phyloP scores from a whole-genome alignment of 352 stramenopile genomes.

The Pythium volutum region DNA sequence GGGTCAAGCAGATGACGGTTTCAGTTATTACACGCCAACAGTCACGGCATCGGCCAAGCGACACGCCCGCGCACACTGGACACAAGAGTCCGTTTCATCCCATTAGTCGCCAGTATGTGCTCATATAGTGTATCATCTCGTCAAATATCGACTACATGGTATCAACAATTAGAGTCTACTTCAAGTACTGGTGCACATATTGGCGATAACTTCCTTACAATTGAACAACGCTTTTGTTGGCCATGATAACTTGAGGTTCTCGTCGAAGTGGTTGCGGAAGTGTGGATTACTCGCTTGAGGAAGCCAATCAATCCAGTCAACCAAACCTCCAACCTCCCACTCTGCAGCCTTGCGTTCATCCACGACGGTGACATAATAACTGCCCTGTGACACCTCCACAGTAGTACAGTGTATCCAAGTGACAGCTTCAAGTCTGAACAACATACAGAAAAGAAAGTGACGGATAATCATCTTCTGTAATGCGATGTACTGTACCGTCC shows the following conservation, averaged over 20 bases:
- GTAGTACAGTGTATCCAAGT: too few relatives aligned
- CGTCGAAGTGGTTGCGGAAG: not conserved
- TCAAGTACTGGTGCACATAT: not conserved
- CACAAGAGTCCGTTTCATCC: not conserved
- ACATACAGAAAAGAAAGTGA: not conserved
- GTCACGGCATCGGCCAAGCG: conserved; percentile 19
- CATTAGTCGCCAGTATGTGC: too few relatives aligned
- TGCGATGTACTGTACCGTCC: too few relatives aligned
- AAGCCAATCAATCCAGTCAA: too few relatives aligned
- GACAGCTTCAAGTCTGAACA: conserved; percentile 7
- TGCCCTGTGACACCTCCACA: conserved; percentile 8
- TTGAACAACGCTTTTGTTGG: too few relatives aligned
- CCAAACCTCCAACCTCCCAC: too few relatives aligned
- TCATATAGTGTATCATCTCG: too few relatives aligned
- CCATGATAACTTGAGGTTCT: not conserved
- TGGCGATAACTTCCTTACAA: not conserved
- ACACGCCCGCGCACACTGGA: conserved; percentile 5
- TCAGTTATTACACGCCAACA: conserved; percentile 1
- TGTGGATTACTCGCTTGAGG: not conserved
- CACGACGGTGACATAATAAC: conserved; percentile 12
- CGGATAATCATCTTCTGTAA: too few relatives aligned
- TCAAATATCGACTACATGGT: too few relatives aligned
- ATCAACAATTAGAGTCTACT: too few relatives aligned
- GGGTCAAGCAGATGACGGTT: conserved; percentile 22
- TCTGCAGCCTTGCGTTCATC: not conserved